These are phyloP conservation scores for Arctium minus DNA, from an alignment of 129 eudicot species.

Conservation along the genomic window DNA sequence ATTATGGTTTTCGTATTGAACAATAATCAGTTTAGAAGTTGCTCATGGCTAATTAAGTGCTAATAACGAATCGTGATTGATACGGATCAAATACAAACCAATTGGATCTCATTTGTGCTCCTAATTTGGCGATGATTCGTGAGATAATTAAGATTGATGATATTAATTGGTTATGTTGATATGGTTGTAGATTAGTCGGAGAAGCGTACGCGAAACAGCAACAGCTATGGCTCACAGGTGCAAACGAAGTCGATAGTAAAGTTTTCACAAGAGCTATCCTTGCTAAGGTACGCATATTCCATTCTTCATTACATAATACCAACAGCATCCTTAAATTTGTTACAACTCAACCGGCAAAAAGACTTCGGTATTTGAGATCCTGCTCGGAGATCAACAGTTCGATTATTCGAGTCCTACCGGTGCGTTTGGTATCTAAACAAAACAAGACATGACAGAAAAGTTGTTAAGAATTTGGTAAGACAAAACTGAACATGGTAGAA, in stretches of 20 bases:
- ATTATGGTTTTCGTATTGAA: background rate
- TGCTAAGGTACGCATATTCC: conserved; percentile 57
- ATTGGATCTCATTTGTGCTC: background rate
- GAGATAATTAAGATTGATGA: background rate
- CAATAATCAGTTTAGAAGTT: background rate
- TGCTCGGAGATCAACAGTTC: too few relatives aligned
- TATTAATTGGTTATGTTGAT: background rate
- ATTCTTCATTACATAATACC: background rate
- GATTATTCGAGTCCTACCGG: too few relatives aligned
- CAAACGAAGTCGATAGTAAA: conserved; percentile 65
- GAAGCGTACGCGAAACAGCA: conserved; percentile 58
- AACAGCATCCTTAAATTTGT: too few relatives aligned
- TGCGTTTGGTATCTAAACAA: too few relatives aligned
- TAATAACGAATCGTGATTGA: background rate
- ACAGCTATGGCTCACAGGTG: conserved; percentile 73
- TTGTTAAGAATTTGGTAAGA: too few relatives aligned
- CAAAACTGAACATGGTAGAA: too few relatives aligned
- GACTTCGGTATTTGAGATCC: too few relatives aligned
- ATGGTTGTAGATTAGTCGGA: conserved; percentile 63
- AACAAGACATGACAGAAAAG: too few relatives aligned
- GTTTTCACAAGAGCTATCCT: conserved; percentile 76
- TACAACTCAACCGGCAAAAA: too few relatives aligned
- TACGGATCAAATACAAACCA: background rate
- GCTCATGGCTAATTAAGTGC: too few relatives aligned
- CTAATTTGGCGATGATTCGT: background rate